These are phyloP conservation scores for Suillus occidentalis DNA, from an alignment of 768 basidiomycete genomes.

Conservation along the genomic window DNA sequence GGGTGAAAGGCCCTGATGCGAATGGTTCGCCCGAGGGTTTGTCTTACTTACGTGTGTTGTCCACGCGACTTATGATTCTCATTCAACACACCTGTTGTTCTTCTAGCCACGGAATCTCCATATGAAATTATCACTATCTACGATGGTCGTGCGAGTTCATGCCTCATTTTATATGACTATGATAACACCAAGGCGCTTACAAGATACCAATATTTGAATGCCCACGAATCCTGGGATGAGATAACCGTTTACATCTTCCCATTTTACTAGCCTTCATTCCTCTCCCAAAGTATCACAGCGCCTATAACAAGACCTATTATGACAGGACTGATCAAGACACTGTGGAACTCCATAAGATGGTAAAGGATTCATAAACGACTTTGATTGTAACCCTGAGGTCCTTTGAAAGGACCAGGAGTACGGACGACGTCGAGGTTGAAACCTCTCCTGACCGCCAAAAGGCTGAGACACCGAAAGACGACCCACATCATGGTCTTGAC, in stretches of 20 bases:
- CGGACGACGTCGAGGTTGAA: neutral
- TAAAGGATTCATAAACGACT: neutral
- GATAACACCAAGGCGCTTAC: neutral
- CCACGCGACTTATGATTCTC: neutral
- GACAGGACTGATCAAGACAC: neutral
- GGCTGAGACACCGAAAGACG: constrained; percentile 30
- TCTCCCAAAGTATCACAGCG: neutral
- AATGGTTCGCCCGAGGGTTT: neutral
- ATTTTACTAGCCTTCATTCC: neutral
- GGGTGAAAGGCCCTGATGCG: neutral
- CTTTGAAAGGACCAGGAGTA: neutral
- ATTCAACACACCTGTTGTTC: neutral
- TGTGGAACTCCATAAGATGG: neutral
- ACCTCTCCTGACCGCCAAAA: neutral
- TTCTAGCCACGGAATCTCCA: neutral
- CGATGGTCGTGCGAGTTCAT: neutral
- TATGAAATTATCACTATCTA: neutral
- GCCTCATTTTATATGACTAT: neutral
- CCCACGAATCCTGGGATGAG: neutral
- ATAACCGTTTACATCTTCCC: neutral
- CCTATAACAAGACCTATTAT: neutral
- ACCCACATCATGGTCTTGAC: constrained; percentile 49
- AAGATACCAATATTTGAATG: neutral
- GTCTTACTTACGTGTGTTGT: neutral
- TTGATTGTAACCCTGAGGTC: neutral